Conservation (phyloP, 2,329 filamentous ascomycete species). For the Ceratocystis papillata region DNA sequence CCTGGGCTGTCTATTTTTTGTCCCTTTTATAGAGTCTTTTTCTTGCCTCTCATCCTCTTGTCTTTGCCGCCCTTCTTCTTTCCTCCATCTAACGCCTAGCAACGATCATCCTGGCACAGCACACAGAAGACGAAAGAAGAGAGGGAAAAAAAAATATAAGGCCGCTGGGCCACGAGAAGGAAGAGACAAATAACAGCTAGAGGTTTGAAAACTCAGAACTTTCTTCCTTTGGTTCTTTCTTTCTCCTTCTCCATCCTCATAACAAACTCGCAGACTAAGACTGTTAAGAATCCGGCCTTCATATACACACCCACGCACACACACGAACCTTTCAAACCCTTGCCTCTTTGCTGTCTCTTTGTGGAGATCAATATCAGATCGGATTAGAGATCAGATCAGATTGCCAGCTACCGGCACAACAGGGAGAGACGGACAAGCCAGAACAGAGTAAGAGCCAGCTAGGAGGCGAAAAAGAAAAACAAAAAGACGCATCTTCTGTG, state of each 20-base stretch:
- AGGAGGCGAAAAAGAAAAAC: background rate
- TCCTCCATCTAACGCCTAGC: background rate
- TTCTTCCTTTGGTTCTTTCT: background rate
- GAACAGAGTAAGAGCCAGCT: too few species aligned
- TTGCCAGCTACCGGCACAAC: background rate
- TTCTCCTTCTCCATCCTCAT: background rate
- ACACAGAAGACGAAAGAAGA: background rate
- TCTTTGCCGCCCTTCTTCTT: background rate
- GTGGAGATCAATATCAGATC: conserved; percentile 9
- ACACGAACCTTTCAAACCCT: background rate
- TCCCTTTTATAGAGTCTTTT: background rate
- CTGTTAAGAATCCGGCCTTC: background rate
- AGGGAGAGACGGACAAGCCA: background rate
- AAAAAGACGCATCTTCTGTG: background rate
- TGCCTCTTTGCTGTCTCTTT: background rate
- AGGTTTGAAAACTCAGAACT: background rate
- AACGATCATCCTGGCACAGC: conserved; percentile 7
- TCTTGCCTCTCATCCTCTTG: background rate
- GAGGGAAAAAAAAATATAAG: background rate
- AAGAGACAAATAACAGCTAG: background rate
- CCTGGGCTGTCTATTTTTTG: too few species aligned
- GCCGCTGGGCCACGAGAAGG: background rate
- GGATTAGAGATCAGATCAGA: conserved; percentile 5
- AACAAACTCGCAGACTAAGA: too few species aligned
- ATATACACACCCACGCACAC: too few species aligned